Conservation (phyloP, 202 grass and related monocot species). For the Musa balbisiana region DNA sequence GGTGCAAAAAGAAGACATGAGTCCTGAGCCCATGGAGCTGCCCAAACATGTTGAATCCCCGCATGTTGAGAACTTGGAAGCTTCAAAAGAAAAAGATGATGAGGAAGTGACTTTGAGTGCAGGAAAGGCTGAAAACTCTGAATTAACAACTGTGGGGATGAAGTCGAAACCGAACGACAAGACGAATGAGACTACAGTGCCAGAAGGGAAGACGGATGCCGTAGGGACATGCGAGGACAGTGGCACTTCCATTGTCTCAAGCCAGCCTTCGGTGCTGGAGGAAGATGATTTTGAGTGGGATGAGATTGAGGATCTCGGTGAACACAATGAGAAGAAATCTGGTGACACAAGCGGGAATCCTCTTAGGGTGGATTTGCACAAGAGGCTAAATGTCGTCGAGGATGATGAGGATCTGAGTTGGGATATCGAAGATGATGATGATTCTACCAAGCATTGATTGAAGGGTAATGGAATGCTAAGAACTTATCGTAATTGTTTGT, state of each 20-base stretch:
- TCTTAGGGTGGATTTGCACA: conserved; percentile 56
- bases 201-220: conserved; percentile 30
- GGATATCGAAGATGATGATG: conserved; percentile 89
- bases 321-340: conserved; percentile 53
- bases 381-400: conserved; percentile 56
- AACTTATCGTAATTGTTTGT: too few species aligned
- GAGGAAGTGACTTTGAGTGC: conserved; percentile 23
- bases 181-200: background rate
- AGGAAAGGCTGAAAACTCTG: conserved; percentile 11
- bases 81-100: conserved; percentile 13
- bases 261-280: conserved; percentile 28
- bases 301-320: conserved; percentile 86
- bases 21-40: background rate
- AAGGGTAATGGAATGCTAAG: background rate
- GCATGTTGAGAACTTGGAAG: conserved; percentile 18
- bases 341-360: conserved; percentile 22
- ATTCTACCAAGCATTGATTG: conserved; percentile 21
- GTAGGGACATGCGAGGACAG: conserved; percentile 44
- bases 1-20: conserved; percentile 5
- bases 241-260: conserved; percentile 41
- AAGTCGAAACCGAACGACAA: background rate
- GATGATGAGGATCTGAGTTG: conserved; percentile 89
- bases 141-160: background rate
- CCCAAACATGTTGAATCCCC: conserved; percentile 3
- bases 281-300: conserved; percentile 93